Percentiles rank a stretch among this genome's conserved stretches.
phyloP scores from a whole-genome alignment of 2,329 filamentous ascomycete genomes.

The Exophiala sp. region DNA sequence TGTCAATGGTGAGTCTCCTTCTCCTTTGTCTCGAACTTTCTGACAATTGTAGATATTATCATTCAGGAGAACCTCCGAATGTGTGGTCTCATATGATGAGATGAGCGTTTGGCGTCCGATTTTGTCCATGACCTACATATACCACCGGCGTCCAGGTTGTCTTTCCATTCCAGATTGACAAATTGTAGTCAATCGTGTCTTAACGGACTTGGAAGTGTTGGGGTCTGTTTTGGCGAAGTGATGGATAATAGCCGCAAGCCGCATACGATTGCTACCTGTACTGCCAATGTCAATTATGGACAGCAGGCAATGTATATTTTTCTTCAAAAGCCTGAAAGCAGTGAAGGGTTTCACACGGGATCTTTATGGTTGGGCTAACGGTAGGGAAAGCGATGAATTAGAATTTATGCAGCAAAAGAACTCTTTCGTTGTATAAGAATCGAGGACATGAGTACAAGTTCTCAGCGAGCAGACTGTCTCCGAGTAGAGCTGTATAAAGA shows the following conservation, averaged over 20 bases:
- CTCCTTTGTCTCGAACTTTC: neutral
- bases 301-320: conserved; percentile 5
- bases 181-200: conserved; percentile 1
- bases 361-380: too few relatives aligned
- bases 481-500: too few relatives aligned
- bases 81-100: conserved; percentile 79
- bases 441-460: too few relatives aligned
- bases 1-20: conserved; percentile 74
- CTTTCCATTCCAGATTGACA: neutral
- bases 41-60: conserved; percentile 74
- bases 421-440: too few relatives aligned
- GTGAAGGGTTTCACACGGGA: too few relatives aligned
- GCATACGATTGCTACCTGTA: neutral
- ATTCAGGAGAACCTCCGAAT: conserved; percentile 98
- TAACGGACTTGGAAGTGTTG: neutral
- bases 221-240: neutral
- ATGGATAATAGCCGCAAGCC: neutral
- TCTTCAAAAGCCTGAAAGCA: neutral
- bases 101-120: conserved; percentile 11
- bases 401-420: too few relatives aligned
- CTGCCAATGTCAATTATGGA: conserved; percentile 1
- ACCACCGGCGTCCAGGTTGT: conserved; percentile 14
- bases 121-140: conserved; percentile 23
- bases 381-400: too few relatives aligned
- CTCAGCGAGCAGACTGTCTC: too few relatives aligned